Conservation (phyloP, 192 early-diverging fungal species). For the Coemansia sp. region DNA sequence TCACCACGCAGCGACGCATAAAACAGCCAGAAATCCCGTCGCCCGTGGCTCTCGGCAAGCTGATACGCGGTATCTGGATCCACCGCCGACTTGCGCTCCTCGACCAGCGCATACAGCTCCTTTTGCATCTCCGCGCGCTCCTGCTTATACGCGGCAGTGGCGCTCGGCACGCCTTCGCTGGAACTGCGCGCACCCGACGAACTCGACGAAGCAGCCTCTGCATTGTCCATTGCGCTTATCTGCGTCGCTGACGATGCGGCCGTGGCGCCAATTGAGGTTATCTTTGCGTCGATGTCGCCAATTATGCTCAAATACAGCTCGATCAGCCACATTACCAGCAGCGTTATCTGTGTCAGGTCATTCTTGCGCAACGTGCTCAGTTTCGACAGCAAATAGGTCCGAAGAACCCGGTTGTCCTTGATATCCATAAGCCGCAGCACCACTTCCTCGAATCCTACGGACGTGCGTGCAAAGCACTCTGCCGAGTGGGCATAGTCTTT, state of each 20-base stretch:
- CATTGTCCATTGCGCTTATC: background rate
- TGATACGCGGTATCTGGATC: conserved; percentile 72
- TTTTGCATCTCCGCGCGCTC: conserved; percentile 60
- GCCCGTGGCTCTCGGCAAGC: conserved; percentile 82
- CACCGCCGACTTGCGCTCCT: conserved; percentile 60
- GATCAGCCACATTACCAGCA: conserved; percentile 83
- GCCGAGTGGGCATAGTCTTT: conserved; percentile 73
- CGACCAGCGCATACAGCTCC: conserved; percentile 71
- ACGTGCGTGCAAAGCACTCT: conserved; percentile 76
- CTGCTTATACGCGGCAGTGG: conserved; percentile 28
- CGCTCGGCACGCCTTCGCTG: background rate
- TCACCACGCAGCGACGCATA: conserved; percentile 83
- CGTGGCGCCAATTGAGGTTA: conserved; percentile 23
- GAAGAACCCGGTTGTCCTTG: conserved; percentile 69
- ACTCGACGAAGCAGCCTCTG: background rate
- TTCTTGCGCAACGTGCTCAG: conserved; percentile 64
- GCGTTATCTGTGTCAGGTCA: conserved; percentile 74
- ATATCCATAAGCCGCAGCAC: conserved; percentile 70
- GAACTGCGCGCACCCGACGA: background rate
- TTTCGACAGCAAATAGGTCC: conserved; percentile 73
- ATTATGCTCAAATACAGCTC: conserved; percentile 81
- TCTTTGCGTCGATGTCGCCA: conserved; percentile 60
- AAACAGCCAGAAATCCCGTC: conserved; percentile 72
- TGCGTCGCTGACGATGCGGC: background rate
- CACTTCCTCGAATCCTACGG: conserved; percentile 86